A percentile compares a stretch with the other conserved stretches of the same genome.
Conservation (phyloP, 306 rosid genomes). For the Carpinus viminea region DNA sequence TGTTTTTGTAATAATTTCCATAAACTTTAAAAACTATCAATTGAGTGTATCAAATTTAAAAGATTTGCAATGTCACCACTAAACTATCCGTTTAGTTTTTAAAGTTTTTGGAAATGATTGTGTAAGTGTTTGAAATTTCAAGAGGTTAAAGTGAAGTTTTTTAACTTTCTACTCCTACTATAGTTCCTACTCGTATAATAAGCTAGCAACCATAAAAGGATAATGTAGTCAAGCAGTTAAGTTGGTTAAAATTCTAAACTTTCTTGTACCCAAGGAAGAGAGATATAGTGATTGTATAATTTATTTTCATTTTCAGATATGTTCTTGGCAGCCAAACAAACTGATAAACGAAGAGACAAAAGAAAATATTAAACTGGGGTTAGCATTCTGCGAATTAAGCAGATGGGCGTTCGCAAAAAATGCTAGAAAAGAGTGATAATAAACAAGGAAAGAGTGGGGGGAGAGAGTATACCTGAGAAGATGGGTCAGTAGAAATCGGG, state of each 20-base stretch:
- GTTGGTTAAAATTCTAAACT: not conserved
- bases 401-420: not conserved
- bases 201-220: not conserved
- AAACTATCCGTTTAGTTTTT: too few relatives aligned
- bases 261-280: not conserved
- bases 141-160: too few relatives aligned
- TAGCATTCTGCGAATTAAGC: not conserved
- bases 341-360: not conserved
- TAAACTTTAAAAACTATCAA: too few relatives aligned
- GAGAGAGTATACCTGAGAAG: constrained; percentile 34
- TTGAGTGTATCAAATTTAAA: too few relatives aligned
- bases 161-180: not conserved
- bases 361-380: not conserved
- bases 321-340: constrained; percentile 4
- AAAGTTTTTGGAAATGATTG: too few relatives aligned
- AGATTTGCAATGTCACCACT: too few relatives aligned
- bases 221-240: not conserved
- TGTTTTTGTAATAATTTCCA: too few relatives aligned
- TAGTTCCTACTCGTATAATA: not conserved
- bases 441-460: not conserved
- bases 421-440: not conserved
- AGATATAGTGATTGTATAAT: not conserved
- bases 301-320: not conserved
- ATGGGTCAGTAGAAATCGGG: constrained; percentile 30
- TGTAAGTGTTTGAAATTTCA: too few relatives aligned